These are phyloP conservation scores for Hirsutella rhossiliensis DNA, from an alignment of 2,329 filamentous ascomycete species.

Conservation along the genomic window DNA sequence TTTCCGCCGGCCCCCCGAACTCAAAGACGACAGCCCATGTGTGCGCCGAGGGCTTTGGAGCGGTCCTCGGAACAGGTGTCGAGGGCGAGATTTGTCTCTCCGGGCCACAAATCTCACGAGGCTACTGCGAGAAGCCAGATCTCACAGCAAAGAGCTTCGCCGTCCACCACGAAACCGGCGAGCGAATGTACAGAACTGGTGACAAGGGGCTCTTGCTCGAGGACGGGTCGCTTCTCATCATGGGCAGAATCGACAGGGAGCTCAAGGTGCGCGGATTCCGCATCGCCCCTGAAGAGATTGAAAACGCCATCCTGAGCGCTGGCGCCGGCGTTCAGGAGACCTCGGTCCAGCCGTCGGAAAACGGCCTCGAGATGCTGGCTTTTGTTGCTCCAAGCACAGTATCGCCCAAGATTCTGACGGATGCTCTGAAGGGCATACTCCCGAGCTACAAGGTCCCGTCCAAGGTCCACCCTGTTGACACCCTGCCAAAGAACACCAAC, in stretches of 20 bases:
- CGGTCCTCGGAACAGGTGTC: background rate
- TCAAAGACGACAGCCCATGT: background rate
- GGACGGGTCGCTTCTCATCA: constrained; percentile 4
- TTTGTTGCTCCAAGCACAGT: constrained; percentile 2
- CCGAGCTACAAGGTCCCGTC: constrained; percentile 5
- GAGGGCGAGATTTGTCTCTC: constrained; percentile 5
- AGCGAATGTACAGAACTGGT: constrained; percentile 6
- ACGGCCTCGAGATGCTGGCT: constrained; percentile 3
- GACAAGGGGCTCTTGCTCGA: constrained; percentile 3
- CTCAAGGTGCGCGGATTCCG: constrained; percentile 8
- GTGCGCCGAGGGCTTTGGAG: constrained; percentile 2
- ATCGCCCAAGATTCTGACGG: background rate
- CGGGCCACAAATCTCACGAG: constrained; percentile 3
- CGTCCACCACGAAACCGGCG: background rate
- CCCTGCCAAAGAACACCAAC: constrained; percentile 3
- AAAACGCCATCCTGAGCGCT: constrained; percentile 3
- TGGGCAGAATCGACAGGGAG: constrained; percentile 7
- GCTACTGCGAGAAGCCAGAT: constrained; percentile 3
- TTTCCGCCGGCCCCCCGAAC: constrained; percentile 1
- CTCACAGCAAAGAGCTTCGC: constrained; percentile 3
- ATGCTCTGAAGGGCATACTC: constrained; percentile 1
- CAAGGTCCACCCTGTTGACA: background rate
- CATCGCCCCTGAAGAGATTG: constrained; percentile 7
- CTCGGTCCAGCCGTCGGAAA: constrained; percentile 3
- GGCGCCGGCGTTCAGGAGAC: constrained; percentile 1